phyloP scores from a whole-genome alignment of 139 green algal genomes.

The Chlamydomonas incerta region DNA sequence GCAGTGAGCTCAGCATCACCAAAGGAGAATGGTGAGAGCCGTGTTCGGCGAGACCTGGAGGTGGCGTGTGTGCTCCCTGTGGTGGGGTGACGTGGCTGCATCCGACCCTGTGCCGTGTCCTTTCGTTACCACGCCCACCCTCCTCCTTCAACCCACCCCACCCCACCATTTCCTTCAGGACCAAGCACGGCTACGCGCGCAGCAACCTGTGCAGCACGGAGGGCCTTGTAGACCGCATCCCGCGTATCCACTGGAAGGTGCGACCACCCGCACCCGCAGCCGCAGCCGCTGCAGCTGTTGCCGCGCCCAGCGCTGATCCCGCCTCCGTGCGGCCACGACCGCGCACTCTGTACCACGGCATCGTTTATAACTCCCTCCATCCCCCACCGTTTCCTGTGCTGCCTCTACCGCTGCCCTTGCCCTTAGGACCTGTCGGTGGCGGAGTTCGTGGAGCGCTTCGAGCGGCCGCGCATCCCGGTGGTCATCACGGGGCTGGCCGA shows the following conservation, averaged over 20 bases:
- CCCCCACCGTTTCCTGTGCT: background rate
- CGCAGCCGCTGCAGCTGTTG: no score
- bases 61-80: no score
- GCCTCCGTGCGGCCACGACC: no score
- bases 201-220: slow-evolving; percentile 35
- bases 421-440: slow-evolving; percentile 67
- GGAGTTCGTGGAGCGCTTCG: slow-evolving; percentile 79
- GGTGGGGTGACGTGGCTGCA: no score
- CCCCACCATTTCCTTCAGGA: slow-evolving; percentile 37
- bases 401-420: no score
- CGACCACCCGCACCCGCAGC: no score
- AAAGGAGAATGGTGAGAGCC: slow-evolving; percentile 79
- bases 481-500: slow-evolving; percentile 80
- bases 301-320: no score
- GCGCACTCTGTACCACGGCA: no score
- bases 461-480: slow-evolving; percentile 73
- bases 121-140: background rate
- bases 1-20: slow-evolving; percentile 83
- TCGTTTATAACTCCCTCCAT: no score
- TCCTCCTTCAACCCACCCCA: background rate
- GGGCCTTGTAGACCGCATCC: slow-evolving; percentile 66
- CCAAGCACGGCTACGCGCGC: slow-evolving; percentile 63
- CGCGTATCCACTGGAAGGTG: slow-evolving; percentile 68
- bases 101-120: background rate
- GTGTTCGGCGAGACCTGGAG: background rate